phyloP scores from a whole-genome alignment of 768 basidiomycete genomes.

The Trametes cinnabarina region DNA sequence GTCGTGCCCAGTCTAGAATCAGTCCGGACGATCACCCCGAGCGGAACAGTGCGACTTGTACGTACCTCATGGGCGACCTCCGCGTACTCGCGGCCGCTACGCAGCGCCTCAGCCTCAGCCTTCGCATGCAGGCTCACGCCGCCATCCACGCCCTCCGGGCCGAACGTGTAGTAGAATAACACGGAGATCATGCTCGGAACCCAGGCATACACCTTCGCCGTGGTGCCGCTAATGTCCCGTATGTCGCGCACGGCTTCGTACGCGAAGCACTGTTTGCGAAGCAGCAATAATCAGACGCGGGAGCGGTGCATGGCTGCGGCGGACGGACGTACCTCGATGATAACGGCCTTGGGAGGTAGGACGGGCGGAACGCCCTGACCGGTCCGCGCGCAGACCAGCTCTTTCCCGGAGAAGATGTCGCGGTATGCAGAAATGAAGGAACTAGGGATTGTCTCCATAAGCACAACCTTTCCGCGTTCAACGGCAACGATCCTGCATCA shows the following conservation, averaged over 20 bases:
- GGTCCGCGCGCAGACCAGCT: slow-evolving; percentile 12
- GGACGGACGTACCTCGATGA: slow-evolving; percentile 17
- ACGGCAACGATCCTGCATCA: slow-evolving; percentile 12
- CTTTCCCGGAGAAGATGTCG: not conserved
- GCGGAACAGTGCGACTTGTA: too few relatives aligned
- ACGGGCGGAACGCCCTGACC: not conserved
- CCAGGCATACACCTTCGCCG: slow-evolving; percentile 18
- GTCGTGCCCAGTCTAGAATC: too few relatives aligned
- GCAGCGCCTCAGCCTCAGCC: slow-evolving; percentile 5
- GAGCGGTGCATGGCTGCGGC: too few relatives aligned
- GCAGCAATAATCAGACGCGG: too few relatives aligned
- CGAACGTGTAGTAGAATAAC: slow-evolving; percentile 7
- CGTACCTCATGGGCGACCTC: slow-evolving; percentile 8
- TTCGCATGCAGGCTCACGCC: slow-evolving; percentile 7
- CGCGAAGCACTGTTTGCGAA: slow-evolving; percentile 5
- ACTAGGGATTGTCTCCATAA: not conserved
- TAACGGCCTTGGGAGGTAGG: slow-evolving; percentile 7
- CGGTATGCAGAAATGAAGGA: slow-evolving; percentile 5
- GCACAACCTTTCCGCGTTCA: not conserved
- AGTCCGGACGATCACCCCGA: too few relatives aligned
- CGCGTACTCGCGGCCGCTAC: not conserved
- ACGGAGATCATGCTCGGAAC: slow-evolving; percentile 4
- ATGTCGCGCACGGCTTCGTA: not conserved
- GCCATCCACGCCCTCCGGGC: slow-evolving; percentile 15
- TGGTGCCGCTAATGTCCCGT: slow-evolving; percentile 7